phyloP scores from a whole-genome alignment of 441 rosid species.

The Daphne laureola region DNA sequence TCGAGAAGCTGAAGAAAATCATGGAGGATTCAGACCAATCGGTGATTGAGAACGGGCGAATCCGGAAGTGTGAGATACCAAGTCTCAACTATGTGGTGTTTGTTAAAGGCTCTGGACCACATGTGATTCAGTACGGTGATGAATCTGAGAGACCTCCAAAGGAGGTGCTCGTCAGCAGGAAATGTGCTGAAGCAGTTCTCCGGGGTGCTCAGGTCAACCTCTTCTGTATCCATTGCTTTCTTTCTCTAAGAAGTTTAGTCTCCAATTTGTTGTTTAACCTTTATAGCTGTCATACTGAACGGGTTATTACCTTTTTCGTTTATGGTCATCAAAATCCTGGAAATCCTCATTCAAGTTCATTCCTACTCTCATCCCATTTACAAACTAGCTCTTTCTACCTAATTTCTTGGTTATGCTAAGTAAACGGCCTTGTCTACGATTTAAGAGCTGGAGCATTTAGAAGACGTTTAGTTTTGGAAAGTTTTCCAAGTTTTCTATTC shows the following conservation, averaged over 20 bases:
- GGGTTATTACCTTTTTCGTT: no score
- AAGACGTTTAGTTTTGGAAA: no score
- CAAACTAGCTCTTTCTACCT: no score
- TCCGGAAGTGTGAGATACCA: constrained; percentile 65
- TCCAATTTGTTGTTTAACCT: not conserved
- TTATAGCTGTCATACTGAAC: not conserved
- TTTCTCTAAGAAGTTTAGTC: not conserved
- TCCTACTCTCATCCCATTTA: no score
- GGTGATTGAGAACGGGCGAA: constrained; percentile 11
- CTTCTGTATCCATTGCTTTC: not conserved
- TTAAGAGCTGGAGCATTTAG: no score
- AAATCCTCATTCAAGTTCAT: no score
- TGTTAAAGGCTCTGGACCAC: constrained; percentile 90
- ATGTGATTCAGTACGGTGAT: constrained; percentile 51
- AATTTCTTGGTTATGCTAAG: no score
- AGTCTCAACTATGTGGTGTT: constrained; percentile 79
- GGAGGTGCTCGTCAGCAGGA: constrained; percentile 89
- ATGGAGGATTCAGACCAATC: constrained; percentile 22
- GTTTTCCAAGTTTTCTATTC: no score
- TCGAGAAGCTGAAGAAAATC: constrained; percentile 52
- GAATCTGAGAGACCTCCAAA: constrained; percentile 46
- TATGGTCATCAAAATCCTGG: no score
- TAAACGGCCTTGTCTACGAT: no score
- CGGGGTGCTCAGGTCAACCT: constrained; percentile 87
- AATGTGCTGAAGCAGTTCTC: constrained; percentile 97